Conservation (phyloP, 164 flowering plant species). For the Aristolochia fimbriata region DNA sequence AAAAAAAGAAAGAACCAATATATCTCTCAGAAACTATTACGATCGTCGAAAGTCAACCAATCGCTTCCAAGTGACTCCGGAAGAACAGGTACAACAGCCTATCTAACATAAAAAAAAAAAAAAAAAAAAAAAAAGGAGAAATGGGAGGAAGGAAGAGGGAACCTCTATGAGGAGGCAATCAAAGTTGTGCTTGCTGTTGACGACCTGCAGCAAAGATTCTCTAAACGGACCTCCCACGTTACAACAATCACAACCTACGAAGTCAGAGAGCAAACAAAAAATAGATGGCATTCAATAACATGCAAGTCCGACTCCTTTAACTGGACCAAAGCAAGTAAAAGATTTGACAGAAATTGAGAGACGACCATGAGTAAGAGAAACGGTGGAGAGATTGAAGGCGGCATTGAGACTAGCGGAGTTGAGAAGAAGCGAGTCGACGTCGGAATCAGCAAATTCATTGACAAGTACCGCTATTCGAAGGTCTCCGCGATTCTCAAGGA, state of each 20-base stretch:
- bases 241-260: constrained; percentile 12
- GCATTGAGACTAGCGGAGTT: constrained; percentile 8
- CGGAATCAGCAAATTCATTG: constrained; percentile 12
- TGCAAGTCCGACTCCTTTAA: too few species aligned
- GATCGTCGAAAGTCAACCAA: neutral
- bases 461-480: constrained; percentile 12
- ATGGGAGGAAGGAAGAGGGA: neutral
- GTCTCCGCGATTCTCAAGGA: constrained; percentile 7
- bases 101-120: too few species aligned
- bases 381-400: constrained; percentile 10
- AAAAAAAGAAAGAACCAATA: neutral
- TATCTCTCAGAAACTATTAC: neutral
- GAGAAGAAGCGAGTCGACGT: constrained; percentile 12
- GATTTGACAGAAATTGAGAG: neutral
- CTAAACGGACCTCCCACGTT: constrained; percentile 8
- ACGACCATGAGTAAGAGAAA: constrained; percentile 11
- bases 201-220: constrained; percentile 10
- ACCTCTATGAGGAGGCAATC: constrained; percentile 12
- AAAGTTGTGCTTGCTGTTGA: constrained; percentile 12
- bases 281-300: too few species aligned
- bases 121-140: too few species aligned
- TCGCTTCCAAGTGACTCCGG: neutral
- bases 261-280: neutral
- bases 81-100: too few species aligned
- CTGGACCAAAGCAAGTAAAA: neutral